A percentile compares a stretch with the other conserved stretches of the same genome.
Evolutionary conservation across 352 stramenopile genomes (phyloP).

Genomic region (Nothophytophthora sp.): DNA sequence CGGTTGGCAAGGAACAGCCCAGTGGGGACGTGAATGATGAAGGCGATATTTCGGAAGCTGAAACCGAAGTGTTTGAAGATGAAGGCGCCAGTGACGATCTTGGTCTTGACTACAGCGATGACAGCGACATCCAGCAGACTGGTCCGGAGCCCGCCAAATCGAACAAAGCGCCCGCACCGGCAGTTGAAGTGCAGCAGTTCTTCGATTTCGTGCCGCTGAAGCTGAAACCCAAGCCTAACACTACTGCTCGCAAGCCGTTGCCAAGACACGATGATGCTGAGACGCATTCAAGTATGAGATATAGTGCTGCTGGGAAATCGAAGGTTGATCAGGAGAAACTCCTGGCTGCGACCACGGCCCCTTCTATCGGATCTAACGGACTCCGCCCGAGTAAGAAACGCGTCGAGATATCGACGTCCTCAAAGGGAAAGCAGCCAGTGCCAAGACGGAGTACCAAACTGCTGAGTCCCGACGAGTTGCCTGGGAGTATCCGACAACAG

Average conservation of each 20-base stretch:
- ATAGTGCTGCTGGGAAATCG: conserved; percentile 2
- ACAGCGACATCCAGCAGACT: conserved; percentile 22
- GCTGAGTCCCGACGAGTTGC: conserved; percentile 20
- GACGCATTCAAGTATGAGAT: conserved; percentile 13
- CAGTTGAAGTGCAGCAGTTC: conserved; percentile 34
- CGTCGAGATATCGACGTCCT: conserved; percentile 30
- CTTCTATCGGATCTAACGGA: conserved; percentile 43
- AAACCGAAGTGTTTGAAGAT: conserved; percentile 39
- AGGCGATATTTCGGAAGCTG: conserved; percentile 41
- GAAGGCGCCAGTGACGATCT: conserved; percentile 32
- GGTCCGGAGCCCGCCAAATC: conserved; percentile 6
- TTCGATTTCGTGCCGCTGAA: conserved; percentile 34
- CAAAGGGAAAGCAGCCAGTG: conserved; percentile 42
- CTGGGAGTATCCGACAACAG: conserved; percentile 6
- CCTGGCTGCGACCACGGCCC: neutral
- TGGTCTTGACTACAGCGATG: conserved; percentile 38
- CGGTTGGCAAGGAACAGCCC: neutral
- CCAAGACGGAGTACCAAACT: conserved; percentile 51
- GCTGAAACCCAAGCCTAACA: conserved; percentile 26
- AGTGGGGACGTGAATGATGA: conserved; percentile 12
- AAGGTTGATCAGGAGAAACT: conserved; percentile 7
- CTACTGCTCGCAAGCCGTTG: conserved; percentile 24
- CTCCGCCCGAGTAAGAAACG: conserved; percentile 29
- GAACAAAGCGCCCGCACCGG: conserved; percentile 8
- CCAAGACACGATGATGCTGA: conserved; percentile 23